phyloP scores from a whole-genome alignment of 495 filamentous ascomycete species.

The Aspergillus asperescens region DNA sequence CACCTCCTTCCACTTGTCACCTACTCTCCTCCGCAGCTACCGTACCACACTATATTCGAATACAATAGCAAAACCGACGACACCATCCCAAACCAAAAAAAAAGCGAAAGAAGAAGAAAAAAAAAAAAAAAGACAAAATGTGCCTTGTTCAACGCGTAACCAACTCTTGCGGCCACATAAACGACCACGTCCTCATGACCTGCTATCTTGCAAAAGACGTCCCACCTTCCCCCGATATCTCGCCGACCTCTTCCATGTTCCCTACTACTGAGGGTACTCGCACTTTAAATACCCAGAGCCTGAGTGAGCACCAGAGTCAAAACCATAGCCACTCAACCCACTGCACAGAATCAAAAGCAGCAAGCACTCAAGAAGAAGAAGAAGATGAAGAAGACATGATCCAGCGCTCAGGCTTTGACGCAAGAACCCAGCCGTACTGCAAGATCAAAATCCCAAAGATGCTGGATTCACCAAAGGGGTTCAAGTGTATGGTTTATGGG shows the following conservation, averaged over 20 bases:
- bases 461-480: conserved; percentile 7
- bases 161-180: conserved; percentile 21
- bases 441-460: conserved; percentile 1
- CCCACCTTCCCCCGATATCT: neutral
- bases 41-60: no score
- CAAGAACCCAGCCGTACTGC: conserved; percentile 20
- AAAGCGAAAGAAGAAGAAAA: neutral
- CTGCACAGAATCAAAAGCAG: no score
- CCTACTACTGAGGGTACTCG: neutral
- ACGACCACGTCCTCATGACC: conserved; percentile 20
- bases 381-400: neutral
- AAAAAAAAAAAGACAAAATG: conserved; percentile 11
- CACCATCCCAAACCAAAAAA: neutral
- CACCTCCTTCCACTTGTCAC: no score
- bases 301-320: neutral
- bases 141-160: conserved; percentile 20
- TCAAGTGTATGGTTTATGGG: conserved; percentile 20
- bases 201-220: conserved; percentile 14
- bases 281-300: neutral
- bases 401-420: conserved; percentile 11
- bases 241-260: neutral
- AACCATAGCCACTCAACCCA: no score
- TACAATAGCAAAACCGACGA: no score
- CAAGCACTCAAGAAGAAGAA: no score
- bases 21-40: no score